Evolutionary conservation across 2,329 filamentous ascomycete species (phyloP).

Genomic region (Fusarium virguliforme): DNA sequence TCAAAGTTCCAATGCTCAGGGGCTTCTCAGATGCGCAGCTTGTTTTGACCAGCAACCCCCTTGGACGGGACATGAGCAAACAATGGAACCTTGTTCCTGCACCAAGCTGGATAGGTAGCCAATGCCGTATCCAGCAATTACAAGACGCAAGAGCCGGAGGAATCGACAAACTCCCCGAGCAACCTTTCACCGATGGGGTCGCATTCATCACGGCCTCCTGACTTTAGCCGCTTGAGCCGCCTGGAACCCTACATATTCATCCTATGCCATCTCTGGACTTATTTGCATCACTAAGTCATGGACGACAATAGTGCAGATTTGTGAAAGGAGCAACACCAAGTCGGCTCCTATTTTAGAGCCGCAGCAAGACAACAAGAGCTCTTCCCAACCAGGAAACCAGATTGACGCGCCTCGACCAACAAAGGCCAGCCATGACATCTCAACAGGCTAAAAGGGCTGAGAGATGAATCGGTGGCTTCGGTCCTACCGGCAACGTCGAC

Average conservation of each 20-base stretch:
- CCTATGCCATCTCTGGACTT: conserved; percentile 12
- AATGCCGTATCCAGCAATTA: conserved; percentile 5
- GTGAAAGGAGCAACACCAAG: neutral
- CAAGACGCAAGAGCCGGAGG: neutral
- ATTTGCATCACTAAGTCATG: conserved; percentile 7
- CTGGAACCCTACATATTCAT: neutral
- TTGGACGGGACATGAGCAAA: neutral
- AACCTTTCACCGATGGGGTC: conserved; percentile 3
- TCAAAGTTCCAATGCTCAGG: neutral
- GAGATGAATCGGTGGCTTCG: conserved; percentile 7
- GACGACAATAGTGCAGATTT: conserved; percentile 5
- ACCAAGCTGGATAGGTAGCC: conserved; percentile 6
- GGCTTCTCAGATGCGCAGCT: neutral
- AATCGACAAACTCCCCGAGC: conserved; percentile 2
- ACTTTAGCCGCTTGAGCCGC: neutral
- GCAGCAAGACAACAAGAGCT: neutral
- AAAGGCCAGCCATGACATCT: neutral
- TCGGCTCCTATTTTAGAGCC: neutral
- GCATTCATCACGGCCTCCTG: neutral
- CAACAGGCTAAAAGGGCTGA: neutral
- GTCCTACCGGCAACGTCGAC: conserved; percentile 11
- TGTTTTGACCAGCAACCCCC: neutral
- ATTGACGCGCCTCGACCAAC: neutral
- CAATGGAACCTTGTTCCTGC: neutral
- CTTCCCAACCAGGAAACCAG: neutral